Evolutionary conservation across 2,329 filamentous ascomycete genomes (phyloP), one percentile per base, ranked within the genome.

Genomic region (Talaromyces sp.): DNA sequence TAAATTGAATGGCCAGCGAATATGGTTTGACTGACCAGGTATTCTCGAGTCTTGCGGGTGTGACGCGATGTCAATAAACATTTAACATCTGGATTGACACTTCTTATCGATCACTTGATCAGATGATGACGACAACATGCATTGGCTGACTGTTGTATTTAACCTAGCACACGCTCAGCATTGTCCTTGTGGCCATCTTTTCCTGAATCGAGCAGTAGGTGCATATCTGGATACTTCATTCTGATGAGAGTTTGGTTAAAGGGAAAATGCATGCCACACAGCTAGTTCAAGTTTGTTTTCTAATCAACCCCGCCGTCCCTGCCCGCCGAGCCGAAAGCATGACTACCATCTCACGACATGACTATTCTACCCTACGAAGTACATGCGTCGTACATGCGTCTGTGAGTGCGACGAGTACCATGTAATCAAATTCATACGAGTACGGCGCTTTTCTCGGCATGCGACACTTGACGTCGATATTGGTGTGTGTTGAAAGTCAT

Each of bases 81-180:
- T 48, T 18, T 23, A 18, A 4, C 9, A 50, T 50, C 7, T n/a
- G 23, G 18, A 31, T 14, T 50, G 46, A 50, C 46, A 31, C 31
- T 16, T 23, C 23, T 35, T 37, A 31, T 12, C 16, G 23, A 61
- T 61, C 59, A 42, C 37, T 40, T 61, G 48, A 61, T 52, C 40
- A 18, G 21, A 40, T 21, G 35, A 55, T 61, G 59, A 61, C 59
- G 59, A 54, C 48, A 61, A 21, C 5, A 31, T 61, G 48, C 59
- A 61, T 55, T 31, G 33, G 21, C 44, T 6, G 31, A 23, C 28
- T 14, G 25, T 23, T 12, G 21, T 18, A 18, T 9, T 25, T 50
- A 18, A 37, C 25, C 50, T 16, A 59, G 42, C 31, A 37, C 16
- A 31, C 23, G 12, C n/a, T 14, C 5, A 14, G 14, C 31, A 16